Base-by-base conservation (phyloP, 1,284 basidiomycete genomes). In the Inonotus obliquus region DNA sequence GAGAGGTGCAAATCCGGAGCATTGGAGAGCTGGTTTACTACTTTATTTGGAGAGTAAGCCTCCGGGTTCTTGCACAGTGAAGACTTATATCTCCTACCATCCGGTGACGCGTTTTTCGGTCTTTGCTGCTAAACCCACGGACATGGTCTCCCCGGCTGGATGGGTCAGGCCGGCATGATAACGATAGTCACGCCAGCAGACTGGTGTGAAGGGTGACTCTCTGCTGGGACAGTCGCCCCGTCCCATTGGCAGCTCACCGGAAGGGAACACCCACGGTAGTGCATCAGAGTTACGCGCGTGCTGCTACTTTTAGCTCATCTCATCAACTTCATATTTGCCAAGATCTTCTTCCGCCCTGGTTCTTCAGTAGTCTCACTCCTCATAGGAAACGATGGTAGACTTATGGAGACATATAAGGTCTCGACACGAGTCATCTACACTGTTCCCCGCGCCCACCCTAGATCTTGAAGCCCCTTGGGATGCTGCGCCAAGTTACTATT, bases 171-270 rank as follows among this genome's bases (percentile, higher is more conserved):
- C 55, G 41, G 55, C 37, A 47, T 17, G 55, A 44, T 38, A 47
- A 32, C 41, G 14, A 47, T 32, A 57, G 21, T 23, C 35, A 35
- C 55, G 19, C 23, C 17, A 45, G 41, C 14, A 25, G 25, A 32
- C 44, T 41, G 25, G 27, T 57, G 55, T 57, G 55, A 57, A 57
- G 55, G 55, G 27, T 32, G 35, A 57, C 41, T 45, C n/a, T 44
- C 32, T 47, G 3, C 27, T 19, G 17, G 55, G 39, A 47, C 41
- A 13, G 19, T 23, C 19, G 19, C 25, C 27, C 55, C 41, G 25
- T 47, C 41, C n/a, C 23, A 35, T 57, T 57, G 55, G 39, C 41
- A 57, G 39, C 29, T 17, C n/a, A 25, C 14, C 29, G 45, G 55
- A 41, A 38, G 37, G 21, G 45, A 32, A 39, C 4, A 47, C 55